Conservation (phyloP, 768 basidiomycete genomes). For the Cyathus striatus region DNA sequence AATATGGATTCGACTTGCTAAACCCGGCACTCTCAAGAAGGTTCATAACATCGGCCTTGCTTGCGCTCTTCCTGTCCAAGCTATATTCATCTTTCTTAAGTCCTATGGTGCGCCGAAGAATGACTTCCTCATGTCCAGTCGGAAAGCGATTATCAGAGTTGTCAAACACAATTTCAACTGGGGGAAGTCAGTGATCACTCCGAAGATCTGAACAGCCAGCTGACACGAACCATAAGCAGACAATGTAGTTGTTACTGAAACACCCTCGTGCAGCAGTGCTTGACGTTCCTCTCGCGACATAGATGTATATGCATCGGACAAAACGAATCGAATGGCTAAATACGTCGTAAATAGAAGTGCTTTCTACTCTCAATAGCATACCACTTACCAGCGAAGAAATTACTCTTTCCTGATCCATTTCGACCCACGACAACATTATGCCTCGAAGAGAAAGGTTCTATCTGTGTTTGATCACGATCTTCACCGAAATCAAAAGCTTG, state of each 20-base stretch:
- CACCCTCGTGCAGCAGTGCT: slow-evolving; percentile 90
- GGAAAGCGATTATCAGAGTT: slow-evolving; percentile 93
- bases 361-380: neutral
- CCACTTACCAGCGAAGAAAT: slow-evolving; percentile 88
- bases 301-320: slow-evolving; percentile 96
- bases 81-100: slow-evolving; percentile 99
- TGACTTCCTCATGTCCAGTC: slow-evolving; percentile 82
- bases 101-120: slow-evolving; percentile 91
- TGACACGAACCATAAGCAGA: slow-evolving; percentile 75
- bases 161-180: slow-evolving; percentile 93
- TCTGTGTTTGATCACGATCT: slow-evolving; percentile 87
- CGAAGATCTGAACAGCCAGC: too few species aligned
- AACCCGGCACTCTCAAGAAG: slow-evolving; percentile 95
- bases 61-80: slow-evolving; percentile 90
- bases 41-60: slow-evolving; percentile 97
- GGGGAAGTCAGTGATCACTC: too few species aligned
- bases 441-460: slow-evolving; percentile 89
- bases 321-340: slow-evolving; percentile 91
- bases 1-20: slow-evolving; percentile 97
- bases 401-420: slow-evolving; percentile 98
- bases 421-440: slow-evolving; percentile 97
- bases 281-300: slow-evolving; percentile 93
- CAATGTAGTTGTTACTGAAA: slow-evolving; percentile 80
- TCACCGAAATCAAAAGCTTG: slow-evolving; percentile 1
- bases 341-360: neutral